Evolutionary conservation across 2,329 filamentous ascomycete species (phyloP), one percentile per base, ranked within the genome.

Genomic region (Pseudogymnoascus sp.): DNA sequence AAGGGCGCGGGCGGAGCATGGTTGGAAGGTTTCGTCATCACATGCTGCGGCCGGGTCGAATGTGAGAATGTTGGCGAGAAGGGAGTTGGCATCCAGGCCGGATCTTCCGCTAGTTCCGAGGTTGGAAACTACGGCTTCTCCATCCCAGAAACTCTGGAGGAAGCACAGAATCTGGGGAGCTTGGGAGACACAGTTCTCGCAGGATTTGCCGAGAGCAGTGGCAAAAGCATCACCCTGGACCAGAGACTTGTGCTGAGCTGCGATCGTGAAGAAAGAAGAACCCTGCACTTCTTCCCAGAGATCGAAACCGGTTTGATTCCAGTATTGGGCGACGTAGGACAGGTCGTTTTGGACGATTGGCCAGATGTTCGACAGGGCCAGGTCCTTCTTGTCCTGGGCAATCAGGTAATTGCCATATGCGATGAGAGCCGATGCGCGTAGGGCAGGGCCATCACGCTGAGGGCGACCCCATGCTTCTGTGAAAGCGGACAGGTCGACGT

Each of bases 211-310:
- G 4, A 93, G 78, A 15, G 77, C 75, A n/a, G 74, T 73, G 4
- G 90, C 89, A 12, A 94, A 78, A 2, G 79, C 77, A 60, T 78
- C 82, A 5, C 90, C 90, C 73, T 89, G 84, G 7, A 85, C 76
- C 9, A 87, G 76, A n/a, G 84, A 80, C 66, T 89, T 83, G 70
- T 93, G 85, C 63, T 89, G 84, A 41, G 82, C 81, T 2, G 84
- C 82, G 33, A 85, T 75, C 1, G 90, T 94, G 73, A 93, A 95
- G 77, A 92, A 94, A 0, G 88, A 91, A 20, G 83, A 86, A 37
- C 89, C 88, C 22, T 79, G 77, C 9, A 92, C 83, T 71, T 94
- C 90, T 71, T 94, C 90, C 90, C 90, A 94, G 2, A 95, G 80
- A 71, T 95, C 90, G 68, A 85, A 94, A 0, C 79, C 79, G 6